Conservation (phyloP, 2,329 filamentous ascomycete genomes). For the Arthrobotrys pseudoclavata region DNA sequence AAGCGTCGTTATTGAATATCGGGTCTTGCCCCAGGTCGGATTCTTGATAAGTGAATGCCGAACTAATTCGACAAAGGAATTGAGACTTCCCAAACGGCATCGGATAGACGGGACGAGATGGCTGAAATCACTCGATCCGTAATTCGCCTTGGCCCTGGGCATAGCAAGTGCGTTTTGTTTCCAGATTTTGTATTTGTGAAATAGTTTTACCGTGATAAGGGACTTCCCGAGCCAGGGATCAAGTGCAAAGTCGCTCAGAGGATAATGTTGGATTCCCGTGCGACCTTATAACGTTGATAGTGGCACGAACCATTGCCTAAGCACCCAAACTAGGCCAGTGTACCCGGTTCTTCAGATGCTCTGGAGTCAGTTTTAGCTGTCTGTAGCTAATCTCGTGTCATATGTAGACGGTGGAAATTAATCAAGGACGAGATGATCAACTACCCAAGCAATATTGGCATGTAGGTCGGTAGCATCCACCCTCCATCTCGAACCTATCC, state of each 20-base stretch:
- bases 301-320: slow-evolving; percentile 10
- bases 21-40: not conserved
- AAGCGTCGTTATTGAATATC: slow-evolving; percentile 18
- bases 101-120: slow-evolving; percentile 59
- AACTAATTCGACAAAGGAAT: not conserved
- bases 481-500: slow-evolving; percentile 28
- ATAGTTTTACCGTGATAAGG: slow-evolving; percentile 32
- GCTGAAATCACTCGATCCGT: slow-evolving; percentile 53
- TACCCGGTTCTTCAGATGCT: slow-evolving; percentile 5
- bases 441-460: not conserved
- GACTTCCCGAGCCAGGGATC: not conserved
- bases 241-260: slow-evolving; percentile 47
- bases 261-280: not conserved
- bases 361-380: not conserved
- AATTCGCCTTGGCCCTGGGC: slow-evolving; percentile 22
- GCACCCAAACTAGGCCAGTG: not conserved
- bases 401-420: not conserved
- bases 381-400: not conserved
- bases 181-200: slow-evolving; percentile 12
- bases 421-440: slow-evolving; percentile 11
- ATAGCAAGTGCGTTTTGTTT: slow-evolving; percentile 26
- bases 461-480: slow-evolving; percentile 33
- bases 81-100: slow-evolving; percentile 25
- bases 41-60: slow-evolving; percentile 11
- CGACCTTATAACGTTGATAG: slow-evolving; percentile 35